Conservation (phyloP, 2,329 filamentous ascomycete species). For the Fusarium tupiense region DNA sequence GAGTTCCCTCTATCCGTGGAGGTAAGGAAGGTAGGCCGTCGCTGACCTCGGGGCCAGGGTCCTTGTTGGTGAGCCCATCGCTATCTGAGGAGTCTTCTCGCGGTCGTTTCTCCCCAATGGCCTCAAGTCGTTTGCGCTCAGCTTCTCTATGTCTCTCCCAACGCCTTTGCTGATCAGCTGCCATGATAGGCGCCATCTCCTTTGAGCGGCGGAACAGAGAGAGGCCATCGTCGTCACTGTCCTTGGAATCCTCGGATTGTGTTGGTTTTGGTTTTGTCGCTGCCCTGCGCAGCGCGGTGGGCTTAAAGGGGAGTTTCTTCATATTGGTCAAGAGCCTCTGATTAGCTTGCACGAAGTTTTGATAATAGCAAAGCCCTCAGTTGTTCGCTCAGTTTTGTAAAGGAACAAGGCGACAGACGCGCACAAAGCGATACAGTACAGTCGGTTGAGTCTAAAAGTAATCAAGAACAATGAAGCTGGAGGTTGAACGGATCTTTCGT, state of each 20-base stretch:
- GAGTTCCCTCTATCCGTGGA: not conserved
- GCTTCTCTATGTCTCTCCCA: slow-evolving; percentile 37
- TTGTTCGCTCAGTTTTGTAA: not conserved
- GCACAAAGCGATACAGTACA: not conserved
- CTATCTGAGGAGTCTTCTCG: slow-evolving; percentile 29
- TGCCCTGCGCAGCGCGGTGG: slow-evolving; percentile 54
- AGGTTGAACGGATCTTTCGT: not conserved
- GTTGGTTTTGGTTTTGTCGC: slow-evolving; percentile 44
- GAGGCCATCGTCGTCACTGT: slow-evolving; percentile 50
- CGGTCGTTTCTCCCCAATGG: slow-evolving; percentile 34
- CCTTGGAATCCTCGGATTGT: slow-evolving; percentile 22
- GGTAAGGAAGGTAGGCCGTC: not conserved
- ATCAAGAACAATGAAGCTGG: not conserved
- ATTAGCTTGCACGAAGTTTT: slow-evolving; percentile 15
- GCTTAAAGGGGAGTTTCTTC: slow-evolving; percentile 61
- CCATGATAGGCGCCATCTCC: slow-evolving; percentile 58
- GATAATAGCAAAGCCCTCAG: slow-evolving; percentile 11
- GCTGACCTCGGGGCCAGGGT: not conserved
- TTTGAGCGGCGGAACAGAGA: slow-evolving; percentile 61
- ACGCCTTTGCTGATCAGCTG: slow-evolving; percentile 53
- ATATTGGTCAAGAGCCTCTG: slow-evolving; percentile 33
- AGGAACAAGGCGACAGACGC: not conserved
- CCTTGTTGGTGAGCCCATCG: not conserved
- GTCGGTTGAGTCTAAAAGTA: not conserved
- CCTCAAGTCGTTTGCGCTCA: slow-evolving; percentile 23